These are phyloP conservation scores for Cymbopogon citratus DNA, from an alignment of 176 grass and related monocot species.

Conservation along the genomic window DNA sequence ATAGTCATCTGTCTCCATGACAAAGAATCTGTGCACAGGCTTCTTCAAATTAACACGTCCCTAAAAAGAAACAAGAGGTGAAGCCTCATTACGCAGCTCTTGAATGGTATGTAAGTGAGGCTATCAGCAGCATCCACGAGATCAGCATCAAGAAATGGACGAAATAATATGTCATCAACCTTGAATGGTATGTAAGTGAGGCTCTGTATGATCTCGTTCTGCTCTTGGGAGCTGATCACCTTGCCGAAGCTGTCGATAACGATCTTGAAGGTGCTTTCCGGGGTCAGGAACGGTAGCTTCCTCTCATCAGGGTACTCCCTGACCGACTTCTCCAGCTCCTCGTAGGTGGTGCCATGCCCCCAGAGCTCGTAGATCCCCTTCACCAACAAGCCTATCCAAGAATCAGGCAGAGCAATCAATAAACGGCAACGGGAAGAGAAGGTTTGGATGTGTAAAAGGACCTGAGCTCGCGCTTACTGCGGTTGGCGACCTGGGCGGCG, in stretches of 20 bases:
- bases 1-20: slow-evolving; percentile 95
- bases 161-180: slow-evolving; percentile 22
- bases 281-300: slow-evolving; percentile 68
- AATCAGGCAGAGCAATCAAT: neutral
- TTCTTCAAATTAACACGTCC: slow-evolving; percentile 83
- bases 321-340: slow-evolving; percentile 72
- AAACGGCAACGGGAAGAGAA: neutral
- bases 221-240: slow-evolving; percentile 76
- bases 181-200: slow-evolving; percentile 84
- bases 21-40: slow-evolving; percentile 75
- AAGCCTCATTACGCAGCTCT: no score
- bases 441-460: neutral
- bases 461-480: slow-evolving; percentile 50
- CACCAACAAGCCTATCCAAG: slow-evolving; percentile 55
- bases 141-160: neutral
- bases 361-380: slow-evolving; percentile 95
- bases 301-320: slow-evolving; percentile 69
- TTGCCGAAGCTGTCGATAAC: slow-evolving; percentile 82
- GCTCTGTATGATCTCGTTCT: slow-evolving; percentile 71
- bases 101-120: no score
- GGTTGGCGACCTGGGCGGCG: slow-evolving; percentile 76
- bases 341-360: slow-evolving; percentile 71
- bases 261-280: slow-evolving; percentile 81
- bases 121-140: neutral
- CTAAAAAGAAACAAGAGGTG: slow-evolving; percentile 26